A percentile compares a stretch with the other conserved stretches of the same genome.
Evolutionary conservation across 768 basidiomycete species (phyloP).

Genomic region (Amanita pallidorosea): DNA sequence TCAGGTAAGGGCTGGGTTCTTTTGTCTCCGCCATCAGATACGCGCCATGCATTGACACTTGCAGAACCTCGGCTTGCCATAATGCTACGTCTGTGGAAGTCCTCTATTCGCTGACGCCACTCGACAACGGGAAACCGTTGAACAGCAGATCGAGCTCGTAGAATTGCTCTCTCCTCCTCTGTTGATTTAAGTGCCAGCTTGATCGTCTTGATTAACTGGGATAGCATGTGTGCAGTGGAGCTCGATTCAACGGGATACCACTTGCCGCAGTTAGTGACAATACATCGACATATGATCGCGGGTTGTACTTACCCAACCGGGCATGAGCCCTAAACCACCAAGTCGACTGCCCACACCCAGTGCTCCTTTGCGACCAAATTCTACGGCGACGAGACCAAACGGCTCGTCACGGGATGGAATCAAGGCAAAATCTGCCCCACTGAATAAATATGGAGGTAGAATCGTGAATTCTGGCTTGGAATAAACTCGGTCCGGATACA

Average conservation of each 20-base stretch:
- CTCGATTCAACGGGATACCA: slow-evolving; percentile 97
- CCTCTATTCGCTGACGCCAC: slow-evolving; percentile 94
- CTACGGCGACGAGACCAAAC: slow-evolving; percentile 91
- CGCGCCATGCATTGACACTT: slow-evolving; percentile 67
- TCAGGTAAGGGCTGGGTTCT: slow-evolving; percentile 44
- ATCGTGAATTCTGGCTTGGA: slow-evolving; percentile 98
- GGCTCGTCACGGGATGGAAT: slow-evolving; percentile 96
- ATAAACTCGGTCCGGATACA: slow-evolving; percentile 87
- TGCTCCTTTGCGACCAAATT: slow-evolving; percentile 94
- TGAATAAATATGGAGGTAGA: slow-evolving; percentile 86
- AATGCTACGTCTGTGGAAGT: slow-evolving; percentile 87
- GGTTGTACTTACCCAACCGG: slow-evolving; percentile 79
- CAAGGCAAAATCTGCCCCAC: slow-evolving; percentile 90
- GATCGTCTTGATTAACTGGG: slow-evolving; percentile 89
- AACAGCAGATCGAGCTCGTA: slow-evolving; percentile 87
- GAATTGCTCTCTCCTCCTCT: slow-evolving; percentile 82
- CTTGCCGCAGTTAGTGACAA: slow-evolving; percentile 24
- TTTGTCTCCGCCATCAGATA: slow-evolving; percentile 51
- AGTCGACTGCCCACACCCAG: slow-evolving; percentile 91
- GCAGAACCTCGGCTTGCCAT: slow-evolving; percentile 56
- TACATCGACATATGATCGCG: not conserved
- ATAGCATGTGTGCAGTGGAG: slow-evolving; percentile 89
- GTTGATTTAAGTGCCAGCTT: slow-evolving; percentile 89
- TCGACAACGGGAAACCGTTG: slow-evolving; percentile 97
- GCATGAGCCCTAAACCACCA: slow-evolving; percentile 94